Conservation (phyloP, 2,329 filamentous ascomycete genomes). For the Lasiodiplodia hormozganensis region DNA sequence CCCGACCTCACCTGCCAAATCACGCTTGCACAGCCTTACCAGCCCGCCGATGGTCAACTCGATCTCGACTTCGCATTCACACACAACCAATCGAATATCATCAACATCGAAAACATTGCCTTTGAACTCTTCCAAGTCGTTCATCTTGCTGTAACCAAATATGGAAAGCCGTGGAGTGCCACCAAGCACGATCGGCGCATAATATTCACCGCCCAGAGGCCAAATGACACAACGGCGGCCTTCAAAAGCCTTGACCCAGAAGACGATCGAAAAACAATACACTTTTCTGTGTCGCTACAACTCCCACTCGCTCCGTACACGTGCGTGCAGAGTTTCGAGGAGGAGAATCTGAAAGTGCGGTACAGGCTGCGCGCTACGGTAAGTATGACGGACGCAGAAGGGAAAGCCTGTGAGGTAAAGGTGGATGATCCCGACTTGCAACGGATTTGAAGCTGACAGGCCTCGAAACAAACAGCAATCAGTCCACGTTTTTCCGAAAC, state of each 20-base stretch:
- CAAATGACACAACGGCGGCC: neutral
- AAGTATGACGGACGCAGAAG: neutral
- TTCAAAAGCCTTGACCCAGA: too few relatives aligned
- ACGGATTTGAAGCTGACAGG: neutral
- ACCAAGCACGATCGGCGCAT: neutral
- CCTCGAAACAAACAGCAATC: neutral
- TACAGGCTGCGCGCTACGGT: neutral
- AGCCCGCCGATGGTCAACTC: neutral
- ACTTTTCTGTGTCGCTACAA: neutral
- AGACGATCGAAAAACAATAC: neutral
- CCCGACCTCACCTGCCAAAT: neutral
- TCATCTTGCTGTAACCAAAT: neutral
- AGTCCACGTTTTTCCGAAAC: neutral
- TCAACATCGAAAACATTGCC: neutral
- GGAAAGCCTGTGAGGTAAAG: neutral
- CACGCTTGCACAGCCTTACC: neutral
- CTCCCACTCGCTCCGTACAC: neutral
- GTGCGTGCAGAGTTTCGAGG: neutral
- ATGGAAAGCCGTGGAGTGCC: neutral
- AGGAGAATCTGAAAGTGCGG: slow-evolving; percentile 1
- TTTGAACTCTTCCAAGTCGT: neutral
- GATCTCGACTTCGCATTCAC: neutral
- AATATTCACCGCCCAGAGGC: neutral
- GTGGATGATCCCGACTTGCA: too few relatives aligned
- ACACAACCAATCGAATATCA: neutral